Evolutionary conservation across 2,329 filamentous ascomycete species (phyloP), one percentile per base, ranked within the genome.

Genomic region (Byssochlamys sp.): DNA sequence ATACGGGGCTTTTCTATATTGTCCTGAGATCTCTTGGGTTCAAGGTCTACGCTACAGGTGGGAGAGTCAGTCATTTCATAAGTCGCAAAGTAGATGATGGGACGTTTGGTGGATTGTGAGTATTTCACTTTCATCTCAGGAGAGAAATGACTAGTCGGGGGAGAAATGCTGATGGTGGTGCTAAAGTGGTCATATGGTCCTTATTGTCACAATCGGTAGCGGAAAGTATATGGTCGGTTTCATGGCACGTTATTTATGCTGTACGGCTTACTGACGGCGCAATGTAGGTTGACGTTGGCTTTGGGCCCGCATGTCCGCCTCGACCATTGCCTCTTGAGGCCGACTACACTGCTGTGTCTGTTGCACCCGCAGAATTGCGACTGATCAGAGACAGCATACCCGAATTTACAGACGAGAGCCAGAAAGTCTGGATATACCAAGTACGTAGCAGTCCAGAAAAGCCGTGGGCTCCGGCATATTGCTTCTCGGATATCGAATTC

Each of bases 401-500:
- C 45, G 75, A 80, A 2, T 67, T 71, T 54, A 72, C 77, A 29
- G 73, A 76, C 52, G 69, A 73, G 31, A 65, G 58, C 27, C 75
- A 77, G 33, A 80, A 78, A 58, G 69, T 81, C 57, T 88, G 85
- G 85, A 78, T 87, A 57, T 87, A 85, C 65, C 80, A 87, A 69
- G 81, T 82, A 61, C 78, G 81, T 28, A 78, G 81, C 60, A 69
- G 71, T 3, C 50, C 66, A 0, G 71, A 78, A 0, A 73, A 71
- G 52, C 74, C 76, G 1, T 91, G 86, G 83, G 74, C 78, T 25
- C 74, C 81, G 1, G 80, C 78, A 53, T 89, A 89, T 68, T 82
- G 79, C 60, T 91, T 90, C 68, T 79, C 80, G 1, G 83, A 87
- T 59, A 74, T 80, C 14, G 85, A 88, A 69, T 88, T 87, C 68